Percentiles rank a stretch among this genome's conserved stretches.
phyloP scores from a whole-genome alignment of 1,284 basidiomycete species.

The Apiotrichum gamsii region DNA sequence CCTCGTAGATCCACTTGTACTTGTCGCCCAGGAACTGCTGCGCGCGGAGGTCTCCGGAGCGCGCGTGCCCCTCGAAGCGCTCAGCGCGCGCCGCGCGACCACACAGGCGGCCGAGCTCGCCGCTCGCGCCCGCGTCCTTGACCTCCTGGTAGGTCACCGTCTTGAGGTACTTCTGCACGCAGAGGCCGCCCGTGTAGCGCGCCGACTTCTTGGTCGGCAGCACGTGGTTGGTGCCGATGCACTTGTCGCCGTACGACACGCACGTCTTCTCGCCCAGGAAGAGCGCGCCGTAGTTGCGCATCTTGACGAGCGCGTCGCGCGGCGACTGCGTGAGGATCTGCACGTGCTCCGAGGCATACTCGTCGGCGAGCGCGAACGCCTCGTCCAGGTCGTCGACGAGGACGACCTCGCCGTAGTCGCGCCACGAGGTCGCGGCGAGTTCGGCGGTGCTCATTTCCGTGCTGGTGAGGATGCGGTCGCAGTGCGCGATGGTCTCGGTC shows the following conservation, averaged over 20 bases:
- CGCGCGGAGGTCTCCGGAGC: slow-evolving; percentile 11
- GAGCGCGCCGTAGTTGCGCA: slow-evolving; percentile 35
- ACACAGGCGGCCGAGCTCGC: slow-evolving; percentile 18
- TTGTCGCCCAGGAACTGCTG: slow-evolving; percentile 1
- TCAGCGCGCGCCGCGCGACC: slow-evolving; percentile 20
- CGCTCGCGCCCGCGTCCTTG: slow-evolving; percentile 3
- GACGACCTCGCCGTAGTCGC: slow-evolving; percentile 25
- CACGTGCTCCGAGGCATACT: slow-evolving; percentile 36
- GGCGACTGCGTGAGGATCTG: slow-evolving; percentile 19
- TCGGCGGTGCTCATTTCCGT: slow-evolving; percentile 54
- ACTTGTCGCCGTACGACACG: slow-evolving; percentile 24
- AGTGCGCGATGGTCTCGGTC: slow-evolving; percentile 8
- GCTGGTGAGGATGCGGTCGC: slow-evolving; percentile 33
- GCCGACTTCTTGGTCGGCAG: slow-evolving; percentile 22
- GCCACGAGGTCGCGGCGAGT: slow-evolving; percentile 49
- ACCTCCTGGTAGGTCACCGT: slow-evolving; percentile 23
- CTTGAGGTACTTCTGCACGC: slow-evolving; percentile 23
- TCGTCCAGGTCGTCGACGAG: slow-evolving; percentile 31
- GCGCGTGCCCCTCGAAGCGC: slow-evolving; percentile 22
- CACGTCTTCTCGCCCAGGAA: slow-evolving; percentile 38
- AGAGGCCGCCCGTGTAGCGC: slow-evolving; percentile 26
- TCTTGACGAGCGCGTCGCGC: slow-evolving; percentile 37
- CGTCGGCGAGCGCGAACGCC: slow-evolving; percentile 40
- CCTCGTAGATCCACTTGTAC: slow-evolving; percentile 1
- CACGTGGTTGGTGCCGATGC: slow-evolving; percentile 21